These are phyloP conservation scores for Leptomonas pyrrhocoris DNA, from an alignment of 208 protist genomes.

Conservation along the genomic window DNA sequence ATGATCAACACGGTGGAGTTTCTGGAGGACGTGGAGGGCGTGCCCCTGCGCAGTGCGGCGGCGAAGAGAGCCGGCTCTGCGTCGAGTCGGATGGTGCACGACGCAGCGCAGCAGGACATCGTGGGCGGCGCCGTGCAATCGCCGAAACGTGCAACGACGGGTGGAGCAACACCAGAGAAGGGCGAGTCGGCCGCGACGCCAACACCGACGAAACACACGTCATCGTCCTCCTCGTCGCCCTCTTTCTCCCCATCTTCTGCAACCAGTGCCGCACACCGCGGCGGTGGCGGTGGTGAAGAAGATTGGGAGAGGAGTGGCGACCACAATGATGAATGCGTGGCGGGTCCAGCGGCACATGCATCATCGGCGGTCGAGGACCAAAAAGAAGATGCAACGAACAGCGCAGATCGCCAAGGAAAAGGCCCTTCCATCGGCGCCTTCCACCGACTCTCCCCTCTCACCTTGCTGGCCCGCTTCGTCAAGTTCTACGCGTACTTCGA, in stretches of 20 bases:
- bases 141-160: neutral
- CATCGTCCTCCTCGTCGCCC: too few relatives aligned
- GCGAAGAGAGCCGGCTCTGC: neutral
- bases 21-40: slow-evolving; percentile 64
- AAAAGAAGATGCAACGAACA: too few relatives aligned
- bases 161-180: neutral
- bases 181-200: too few relatives aligned
- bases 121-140: neutral
- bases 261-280: too few relatives aligned
- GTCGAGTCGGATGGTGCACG: neutral
- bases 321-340: neutral
- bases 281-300: neutral
- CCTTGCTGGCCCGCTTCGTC: slow-evolving; percentile 73
- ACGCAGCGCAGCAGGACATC: neutral
- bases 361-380: too few relatives aligned
- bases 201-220: too few relatives aligned
- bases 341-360: too few relatives aligned
- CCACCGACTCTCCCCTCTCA: slow-evolving; percentile 44
- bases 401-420: too few relatives aligned
- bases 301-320: neutral
- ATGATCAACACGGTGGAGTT: slow-evolving; percentile 90
- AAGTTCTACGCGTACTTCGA: slow-evolving; percentile 87
- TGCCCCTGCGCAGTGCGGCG: neutral
- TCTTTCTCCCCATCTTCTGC: too few relatives aligned
- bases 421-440: slow-evolving; percentile 3